A percentile compares a stretch with the other conserved stretches of the same genome.
phyloP scores from a whole-genome alignment of 345 rosid species.

The Acer saccharum region DNA sequence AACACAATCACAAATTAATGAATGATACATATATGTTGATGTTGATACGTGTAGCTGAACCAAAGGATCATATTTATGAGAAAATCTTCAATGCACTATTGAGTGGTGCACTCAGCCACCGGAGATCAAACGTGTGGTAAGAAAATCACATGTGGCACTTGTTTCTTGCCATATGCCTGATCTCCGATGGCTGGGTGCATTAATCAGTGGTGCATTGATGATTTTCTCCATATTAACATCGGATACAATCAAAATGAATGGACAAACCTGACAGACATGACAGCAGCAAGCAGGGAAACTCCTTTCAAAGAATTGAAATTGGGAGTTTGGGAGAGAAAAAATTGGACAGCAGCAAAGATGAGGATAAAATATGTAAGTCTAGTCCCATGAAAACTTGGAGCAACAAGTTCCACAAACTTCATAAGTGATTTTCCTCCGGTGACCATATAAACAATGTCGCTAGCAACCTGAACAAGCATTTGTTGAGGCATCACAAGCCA shows the following conservation, averaged over 20 bases:
- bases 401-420: slow-evolving; percentile 16
- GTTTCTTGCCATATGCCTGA: too few species aligned
- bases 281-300: slow-evolving; percentile 33
- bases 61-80: too few species aligned
- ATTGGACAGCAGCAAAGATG: slow-evolving; percentile 18
- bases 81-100: too few species aligned
- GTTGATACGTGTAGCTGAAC: too few species aligned
- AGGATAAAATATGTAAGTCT: slow-evolving; percentile 30
- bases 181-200: too few species aligned
- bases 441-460: slow-evolving; percentile 31
- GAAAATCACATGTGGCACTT: too few species aligned
- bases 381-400: background rate
- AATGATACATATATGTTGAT: too few species aligned
- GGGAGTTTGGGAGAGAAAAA: slow-evolving; percentile 33
- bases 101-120: too few species aligned
- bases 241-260: too few species aligned
- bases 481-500: slow-evolving; percentile 41
- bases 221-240: too few species aligned
- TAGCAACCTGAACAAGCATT: slow-evolving; percentile 24
- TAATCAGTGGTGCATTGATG: too few species aligned
- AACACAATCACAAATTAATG: background rate
- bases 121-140: too few species aligned
- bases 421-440: slow-evolving; percentile 30
- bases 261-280: slow-evolving; percentile 29
- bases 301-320: slow-evolving; percentile 29